Evolutionary conservation across 768 basidiomycete species (phyloP).

Genomic region (Erythrobasidium yunnanense): DNA sequence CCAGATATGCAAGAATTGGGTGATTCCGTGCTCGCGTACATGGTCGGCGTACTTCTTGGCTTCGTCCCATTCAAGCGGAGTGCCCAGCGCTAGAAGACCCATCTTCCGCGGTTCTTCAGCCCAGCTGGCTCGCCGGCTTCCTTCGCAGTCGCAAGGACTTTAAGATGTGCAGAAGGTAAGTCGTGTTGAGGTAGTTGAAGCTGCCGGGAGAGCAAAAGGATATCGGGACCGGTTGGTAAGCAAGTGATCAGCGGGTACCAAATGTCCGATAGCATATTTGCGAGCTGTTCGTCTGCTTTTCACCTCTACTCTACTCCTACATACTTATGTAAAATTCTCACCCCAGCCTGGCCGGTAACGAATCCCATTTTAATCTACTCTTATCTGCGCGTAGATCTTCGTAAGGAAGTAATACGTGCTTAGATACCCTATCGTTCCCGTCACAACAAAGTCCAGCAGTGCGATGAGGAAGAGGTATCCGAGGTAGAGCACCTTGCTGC

Average conservation of each 20-base stretch:
- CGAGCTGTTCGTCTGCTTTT: neutral
- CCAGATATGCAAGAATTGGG: conserved; percentile 90
- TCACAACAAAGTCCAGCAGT: conserved; percentile 65
- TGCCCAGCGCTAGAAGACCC: conserved; percentile 82
- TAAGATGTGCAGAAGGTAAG: neutral
- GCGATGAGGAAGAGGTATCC: conserved; percentile 78
- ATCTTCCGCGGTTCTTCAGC: neutral
- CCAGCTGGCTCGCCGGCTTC: neutral
- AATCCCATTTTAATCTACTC: conserved; percentile 20
- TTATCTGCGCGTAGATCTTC: conserved; percentile 20
- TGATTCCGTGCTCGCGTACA: conserved; percentile 81
- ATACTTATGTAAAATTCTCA: neutral
- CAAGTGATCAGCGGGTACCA: neutral
- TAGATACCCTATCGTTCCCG: conserved; percentile 76
- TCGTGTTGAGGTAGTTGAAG: no score
- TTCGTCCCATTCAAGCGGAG: conserved; percentile 82
- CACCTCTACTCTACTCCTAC: neutral
- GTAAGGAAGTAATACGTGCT: conserved; percentile 23
- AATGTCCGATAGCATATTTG: neutral
- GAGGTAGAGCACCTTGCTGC: conserved; percentile 72
- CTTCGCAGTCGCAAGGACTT: neutral
- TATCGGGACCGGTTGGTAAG: neutral
- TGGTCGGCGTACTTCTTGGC: conserved; percentile 77
- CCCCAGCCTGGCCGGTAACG: neutral
- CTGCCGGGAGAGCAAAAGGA: no score